These are phyloP conservation scores for Verticillium zaregamsianum DNA, from an alignment of 2,329 filamentous ascomycete genomes.

Conservation along the genomic window DNA sequence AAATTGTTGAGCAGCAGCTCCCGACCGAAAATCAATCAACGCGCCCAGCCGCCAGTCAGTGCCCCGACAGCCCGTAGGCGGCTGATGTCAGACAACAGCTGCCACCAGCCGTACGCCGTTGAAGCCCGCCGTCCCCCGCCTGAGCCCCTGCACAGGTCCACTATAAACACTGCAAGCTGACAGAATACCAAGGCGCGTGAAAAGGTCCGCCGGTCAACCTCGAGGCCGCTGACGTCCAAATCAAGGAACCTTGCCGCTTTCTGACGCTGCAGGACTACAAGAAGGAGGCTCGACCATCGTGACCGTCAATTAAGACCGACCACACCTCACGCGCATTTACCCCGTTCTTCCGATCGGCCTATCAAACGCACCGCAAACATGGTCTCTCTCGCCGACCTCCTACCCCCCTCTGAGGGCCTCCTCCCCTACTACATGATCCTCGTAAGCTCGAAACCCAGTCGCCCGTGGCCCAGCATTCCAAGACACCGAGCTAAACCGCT, in stretches of 20 bases:
- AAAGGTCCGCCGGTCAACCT: not conserved
- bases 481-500: not conserved
- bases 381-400: conserved; percentile 39
- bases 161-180: not conserved
- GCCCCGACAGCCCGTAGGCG: not conserved
- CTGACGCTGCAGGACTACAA: not conserved
- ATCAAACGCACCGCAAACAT: conserved; percentile 23
- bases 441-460: conserved; percentile 30
- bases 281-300: not conserved
- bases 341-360: not conserved
- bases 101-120: not conserved
- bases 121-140: not conserved
- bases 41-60: not conserved
- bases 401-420: conserved; percentile 48
- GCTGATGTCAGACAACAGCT: not conserved
- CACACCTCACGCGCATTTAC: not conserved
- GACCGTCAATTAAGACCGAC: not conserved
- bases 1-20: not conserved
- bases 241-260: not conserved
- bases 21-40: not conserved
- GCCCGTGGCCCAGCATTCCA: not conserved
- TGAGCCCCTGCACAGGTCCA: not conserved
- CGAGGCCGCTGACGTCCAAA: not conserved
- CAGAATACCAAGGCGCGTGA: not conserved
- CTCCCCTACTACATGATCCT: conserved; percentile 57